Conservation (phyloP, 2,329 filamentous ascomycete genomes). For the Tolypocladium pustulatum region DNA sequence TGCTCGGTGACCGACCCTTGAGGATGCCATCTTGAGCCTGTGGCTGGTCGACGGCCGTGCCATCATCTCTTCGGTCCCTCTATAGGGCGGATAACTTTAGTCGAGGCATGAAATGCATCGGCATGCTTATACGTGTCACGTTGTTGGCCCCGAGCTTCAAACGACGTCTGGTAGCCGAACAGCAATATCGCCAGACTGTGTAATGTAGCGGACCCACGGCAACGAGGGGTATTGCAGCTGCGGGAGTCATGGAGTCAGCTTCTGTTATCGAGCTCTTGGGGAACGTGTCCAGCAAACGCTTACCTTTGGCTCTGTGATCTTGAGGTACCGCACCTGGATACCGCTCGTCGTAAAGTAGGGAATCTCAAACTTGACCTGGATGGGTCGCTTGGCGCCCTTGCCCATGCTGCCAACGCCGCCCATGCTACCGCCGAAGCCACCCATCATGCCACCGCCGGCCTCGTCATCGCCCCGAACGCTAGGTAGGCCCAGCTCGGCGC, state of each 20-base stretch:
- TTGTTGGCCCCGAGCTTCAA: constrained; percentile 27
- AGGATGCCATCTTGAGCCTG: background rate
- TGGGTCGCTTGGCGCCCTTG: constrained; percentile 86
- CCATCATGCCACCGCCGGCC: constrained; percentile 93
- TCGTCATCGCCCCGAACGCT: constrained; percentile 94
- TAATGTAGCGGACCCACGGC: constrained; percentile 98
- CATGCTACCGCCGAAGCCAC: constrained; percentile 94
- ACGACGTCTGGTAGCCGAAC: constrained; percentile 87
- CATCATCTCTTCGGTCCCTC: background rate
- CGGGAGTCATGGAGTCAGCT: background rate
- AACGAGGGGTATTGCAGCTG: constrained; percentile 96
- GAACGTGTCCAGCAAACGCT: constrained; percentile 14
- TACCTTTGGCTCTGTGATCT: constrained; percentile 99
- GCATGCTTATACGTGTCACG: background rate
- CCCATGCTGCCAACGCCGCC: constrained; percentile 67
- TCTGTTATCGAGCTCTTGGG: background rate
- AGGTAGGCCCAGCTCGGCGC: constrained; percentile 86
- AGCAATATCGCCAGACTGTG: constrained; percentile 92
- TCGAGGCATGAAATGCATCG: background rate
- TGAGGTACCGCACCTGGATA: constrained; percentile 95
- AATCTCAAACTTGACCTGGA: constrained; percentile 99
- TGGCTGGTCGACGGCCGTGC: background rate
- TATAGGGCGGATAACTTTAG: background rate
- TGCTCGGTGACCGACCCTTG: background rate
- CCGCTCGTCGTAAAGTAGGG: constrained; percentile 99